Evolutionary conservation across 2,329 filamentous ascomycete species (phyloP), one percentile per base, ranked within the genome.

Genomic region (Trichoderma breve): DNA sequence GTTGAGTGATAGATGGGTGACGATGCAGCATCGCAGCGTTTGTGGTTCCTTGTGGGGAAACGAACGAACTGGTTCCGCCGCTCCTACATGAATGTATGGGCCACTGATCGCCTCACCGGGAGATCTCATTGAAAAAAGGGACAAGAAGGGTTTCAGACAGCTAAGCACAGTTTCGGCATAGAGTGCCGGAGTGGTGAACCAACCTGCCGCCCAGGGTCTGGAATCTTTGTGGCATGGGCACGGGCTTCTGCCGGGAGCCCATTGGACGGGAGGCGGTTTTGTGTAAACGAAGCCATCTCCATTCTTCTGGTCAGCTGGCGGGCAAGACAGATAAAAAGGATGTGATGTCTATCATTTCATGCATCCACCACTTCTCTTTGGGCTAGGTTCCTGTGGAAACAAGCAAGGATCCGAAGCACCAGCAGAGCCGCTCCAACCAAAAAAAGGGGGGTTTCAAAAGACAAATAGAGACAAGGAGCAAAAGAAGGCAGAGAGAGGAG

Each of bases 101-200:
- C 58, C 43, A 69, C 47, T 68, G 70, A 72, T 72, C 70, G 63
- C 64, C 64, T 72, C 70, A 72, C 70, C 64, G 64, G 70, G 39
- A 58, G 70, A 72, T 68, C 70, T 62, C 58, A 58, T 58, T 43
- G 39, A n/a, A 43, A 7, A 11, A 60, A 32, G 53, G 53, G 69
- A 58, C 51, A 60, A 43, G 32, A 43, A 43, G 43, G 30, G 43
- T 60, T 64, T 64, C 12, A 43, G 43, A 71, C 32, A 64, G 53
- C 58, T 28, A 55, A 51, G 26, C 57, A 70, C 67, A 28, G 14
- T 47, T 53, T 28, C 67, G 34, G 65, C 65, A 68, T 68, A 14
- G 55, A 58, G 65, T 60, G 55, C 65, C 55, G 55, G 66, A n/a
- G 28, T 70, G 21, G 47, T 53, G 21, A 30, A 18, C 15, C 32